Conservation (phyloP, 129 eudicot species). For the Helichrysum umbraculigerum region DNA sequence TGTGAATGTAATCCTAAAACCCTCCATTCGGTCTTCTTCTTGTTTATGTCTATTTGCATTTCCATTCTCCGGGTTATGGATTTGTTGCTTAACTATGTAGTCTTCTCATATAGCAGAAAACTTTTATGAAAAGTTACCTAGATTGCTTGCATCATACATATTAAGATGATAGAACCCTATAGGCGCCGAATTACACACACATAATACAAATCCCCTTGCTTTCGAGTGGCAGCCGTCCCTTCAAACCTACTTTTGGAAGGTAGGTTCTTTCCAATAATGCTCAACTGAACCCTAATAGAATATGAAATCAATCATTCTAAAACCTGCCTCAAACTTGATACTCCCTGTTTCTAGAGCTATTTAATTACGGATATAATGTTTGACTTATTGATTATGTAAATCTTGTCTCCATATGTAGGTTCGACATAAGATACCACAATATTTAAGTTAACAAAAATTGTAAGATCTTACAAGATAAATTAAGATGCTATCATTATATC, state of each 20-base stretch:
- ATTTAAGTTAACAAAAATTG: not conserved
- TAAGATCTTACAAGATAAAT: slow-evolving; percentile 2
- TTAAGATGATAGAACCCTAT: slow-evolving; percentile 13
- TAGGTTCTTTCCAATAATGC: not conserved
- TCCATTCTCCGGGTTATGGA: slow-evolving; percentile 1
- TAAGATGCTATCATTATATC: not conserved
- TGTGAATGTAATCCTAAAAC: not conserved
- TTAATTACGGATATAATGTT: not conserved
- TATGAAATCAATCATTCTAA: not conserved
- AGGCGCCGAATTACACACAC: not conserved
- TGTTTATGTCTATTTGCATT: slow-evolving; percentile 1
- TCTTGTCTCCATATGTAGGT: not conserved
- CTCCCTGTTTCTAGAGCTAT: not conserved
- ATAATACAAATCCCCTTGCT: not conserved
- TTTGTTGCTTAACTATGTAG: slow-evolving; percentile 4
- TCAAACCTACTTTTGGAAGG: not conserved
- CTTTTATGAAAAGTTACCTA: not conserved
- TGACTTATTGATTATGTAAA: not conserved
- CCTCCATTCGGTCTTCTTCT: not conserved
- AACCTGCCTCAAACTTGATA: not conserved
- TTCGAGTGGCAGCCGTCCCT: not conserved
- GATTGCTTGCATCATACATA: slow-evolving; percentile 15
- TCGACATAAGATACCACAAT: not conserved
- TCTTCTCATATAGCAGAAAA: slow-evolving; percentile 12
- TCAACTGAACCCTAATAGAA: not conserved